phyloP scores from a whole-genome alignment of 306 rosid species.

The Lagenaria siceraria region DNA sequence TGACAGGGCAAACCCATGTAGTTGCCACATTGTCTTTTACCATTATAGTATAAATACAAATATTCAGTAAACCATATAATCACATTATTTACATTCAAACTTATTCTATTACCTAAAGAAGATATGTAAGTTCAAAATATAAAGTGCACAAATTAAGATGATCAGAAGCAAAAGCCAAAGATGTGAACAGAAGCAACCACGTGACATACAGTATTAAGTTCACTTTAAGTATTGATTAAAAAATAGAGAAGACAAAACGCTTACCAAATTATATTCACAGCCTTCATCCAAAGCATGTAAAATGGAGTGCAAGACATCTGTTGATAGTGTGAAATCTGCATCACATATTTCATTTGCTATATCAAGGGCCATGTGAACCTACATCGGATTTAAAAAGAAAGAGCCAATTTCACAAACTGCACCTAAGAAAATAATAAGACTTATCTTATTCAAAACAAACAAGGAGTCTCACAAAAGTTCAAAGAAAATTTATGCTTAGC shows the following conservation, averaged over 20 bases:
- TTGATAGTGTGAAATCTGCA: slow-evolving; percentile 38
- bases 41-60: background rate
- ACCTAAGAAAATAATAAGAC: background rate
- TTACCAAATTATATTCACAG: slow-evolving; percentile 60
- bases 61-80: background rate
- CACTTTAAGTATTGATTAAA: background rate
- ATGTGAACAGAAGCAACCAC: background rate
- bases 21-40: background rate
- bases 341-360: slow-evolving; percentile 51
- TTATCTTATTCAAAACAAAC: background rate
- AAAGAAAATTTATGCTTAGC: background rate
- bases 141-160: background rate
- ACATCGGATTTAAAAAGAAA: slow-evolving; percentile 10
- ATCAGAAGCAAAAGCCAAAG: background rate
- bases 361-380: slow-evolving; percentile 66
- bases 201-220: background rate
- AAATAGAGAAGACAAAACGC: background rate
- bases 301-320: slow-evolving; percentile 31
- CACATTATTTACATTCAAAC: background rate
- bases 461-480: background rate
- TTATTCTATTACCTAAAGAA: background rate
- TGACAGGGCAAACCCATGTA: background rate
- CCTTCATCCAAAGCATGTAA: slow-evolving; percentile 37
- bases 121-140: background rate
- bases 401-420: slow-evolving; percentile 1